Conservation (phyloP, 1,139 yeast species). For the Saccharomyces hybrid region DNA sequence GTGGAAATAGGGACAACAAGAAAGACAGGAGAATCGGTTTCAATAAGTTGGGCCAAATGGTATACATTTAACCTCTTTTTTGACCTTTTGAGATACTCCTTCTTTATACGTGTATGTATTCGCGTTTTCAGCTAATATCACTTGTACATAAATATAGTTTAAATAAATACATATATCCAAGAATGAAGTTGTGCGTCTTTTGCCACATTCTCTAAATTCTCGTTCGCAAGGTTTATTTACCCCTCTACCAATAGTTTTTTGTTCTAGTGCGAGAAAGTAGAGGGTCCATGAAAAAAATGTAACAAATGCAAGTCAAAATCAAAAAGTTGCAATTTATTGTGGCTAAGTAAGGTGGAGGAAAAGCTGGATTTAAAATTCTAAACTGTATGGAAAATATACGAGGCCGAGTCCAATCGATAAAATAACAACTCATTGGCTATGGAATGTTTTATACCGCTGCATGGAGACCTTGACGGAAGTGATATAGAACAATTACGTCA, state of each 20-base stretch:
- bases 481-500: slow-evolving; percentile 5
- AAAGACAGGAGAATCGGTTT: slow-evolving; percentile 75
- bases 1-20: slow-evolving; percentile 80
- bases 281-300: not conserved
- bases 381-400: not conserved
- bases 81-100: not conserved
- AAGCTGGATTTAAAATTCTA: not conserved
- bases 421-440: slow-evolving; percentile 4
- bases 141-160: not conserved
- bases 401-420: not conserved
- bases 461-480: slow-evolving; percentile 5
- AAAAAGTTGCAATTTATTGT: not conserved
- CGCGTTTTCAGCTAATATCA: not conserved
- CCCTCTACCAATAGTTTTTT: not conserved
- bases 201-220: not conserved
- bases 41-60: slow-evolving; percentile 61
- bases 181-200: not conserved
- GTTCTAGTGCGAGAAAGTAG: not conserved
- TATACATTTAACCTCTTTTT: slow-evolving; percentile 31
- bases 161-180: not conserved
- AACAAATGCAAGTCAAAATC: not conserved
- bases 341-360: not conserved
- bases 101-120: not conserved
- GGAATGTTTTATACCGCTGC: slow-evolving; percentile 22
- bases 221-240: not conserved